Evolutionary conservation across 2,329 filamentous ascomycete genomes (phyloP).

Genomic region (Paecilomyces niveus): DNA sequence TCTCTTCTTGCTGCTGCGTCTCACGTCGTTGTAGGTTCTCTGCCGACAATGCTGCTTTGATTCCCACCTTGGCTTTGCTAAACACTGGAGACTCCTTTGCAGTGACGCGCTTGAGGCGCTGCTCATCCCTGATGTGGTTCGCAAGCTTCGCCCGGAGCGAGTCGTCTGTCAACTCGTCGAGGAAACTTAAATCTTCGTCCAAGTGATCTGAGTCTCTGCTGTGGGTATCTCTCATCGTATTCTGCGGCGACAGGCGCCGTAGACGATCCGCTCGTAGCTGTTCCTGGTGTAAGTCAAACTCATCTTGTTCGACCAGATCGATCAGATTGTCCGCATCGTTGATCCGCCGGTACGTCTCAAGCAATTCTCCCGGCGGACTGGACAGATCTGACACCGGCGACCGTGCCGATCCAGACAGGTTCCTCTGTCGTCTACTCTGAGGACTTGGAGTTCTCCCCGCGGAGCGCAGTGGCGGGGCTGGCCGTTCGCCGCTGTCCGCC

Average conservation of each 20-base stretch:
- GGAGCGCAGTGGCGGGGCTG: constrained; percentile 2
- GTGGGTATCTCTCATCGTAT: constrained; percentile 11
- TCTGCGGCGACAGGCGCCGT: constrained; percentile 18
- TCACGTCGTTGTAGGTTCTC: constrained; percentile 32
- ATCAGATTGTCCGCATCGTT: constrained; percentile 30
- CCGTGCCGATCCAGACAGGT: constrained; percentile 8
- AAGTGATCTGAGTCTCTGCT: constrained; percentile 10
- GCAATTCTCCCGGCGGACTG: constrained; percentile 32
- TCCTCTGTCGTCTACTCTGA: constrained; percentile 16
- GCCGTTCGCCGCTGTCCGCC: constrained; percentile 14
- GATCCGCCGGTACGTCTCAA: constrained; percentile 33
- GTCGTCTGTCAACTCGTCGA: constrained; percentile 26
- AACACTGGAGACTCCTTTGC: constrained; percentile 33
- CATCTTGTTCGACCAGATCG: constrained; percentile 27
- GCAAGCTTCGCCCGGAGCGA: constrained; percentile 25
- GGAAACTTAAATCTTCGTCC: constrained; percentile 25
- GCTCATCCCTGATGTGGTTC: constrained; percentile 31
- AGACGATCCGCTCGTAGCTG: constrained; percentile 11
- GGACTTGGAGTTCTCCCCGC: constrained; percentile 23
- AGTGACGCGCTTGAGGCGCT: constrained; percentile 32
- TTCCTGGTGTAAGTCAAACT: constrained; percentile 8
- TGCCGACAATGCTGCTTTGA: constrained; percentile 21
- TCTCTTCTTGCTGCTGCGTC: constrained; percentile 13
- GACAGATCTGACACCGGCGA: constrained; percentile 27
- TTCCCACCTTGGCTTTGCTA: constrained; percentile 29